Evolutionary conservation across 192 early-diverging fungal genomes (phyloP).

Genomic region (Thoreauomyces humboldtii): DNA sequence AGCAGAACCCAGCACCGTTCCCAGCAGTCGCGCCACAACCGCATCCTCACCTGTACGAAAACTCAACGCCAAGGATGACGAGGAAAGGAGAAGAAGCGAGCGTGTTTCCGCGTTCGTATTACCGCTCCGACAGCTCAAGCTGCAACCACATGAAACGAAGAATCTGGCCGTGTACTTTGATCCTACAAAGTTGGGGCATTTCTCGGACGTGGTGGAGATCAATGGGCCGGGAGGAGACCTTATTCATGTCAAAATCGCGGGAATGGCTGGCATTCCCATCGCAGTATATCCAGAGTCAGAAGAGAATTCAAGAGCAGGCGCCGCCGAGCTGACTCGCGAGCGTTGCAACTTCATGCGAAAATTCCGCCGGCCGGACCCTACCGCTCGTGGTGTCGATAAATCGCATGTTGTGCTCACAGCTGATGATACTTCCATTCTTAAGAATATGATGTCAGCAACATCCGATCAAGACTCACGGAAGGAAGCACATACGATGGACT

Average conservation of each 20-base stretch:
- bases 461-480: conserved; percentile 40
- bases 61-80: neutral
- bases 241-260: conserved; percentile 39
- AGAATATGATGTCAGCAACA: conserved; percentile 55
- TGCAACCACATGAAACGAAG: conserved; percentile 49
- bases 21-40: conserved; percentile 1
- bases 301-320: conserved; percentile 47
- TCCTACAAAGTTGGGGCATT: conserved; percentile 47
- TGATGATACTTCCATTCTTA: conserved; percentile 46
- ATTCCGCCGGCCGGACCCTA: conserved; percentile 32
- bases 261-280: conserved; percentile 58
- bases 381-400: conserved; percentile 31
- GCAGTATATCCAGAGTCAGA: conserved; percentile 54
- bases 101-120: conserved; percentile 36
- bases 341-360: conserved; percentile 57
- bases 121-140: conserved; percentile 24
- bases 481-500: conserved; percentile 55
- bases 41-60: neutral
- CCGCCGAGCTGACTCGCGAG: conserved; percentile 48
- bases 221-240: conserved; percentile 57
- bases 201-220: conserved; percentile 45
- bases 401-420: conserved; percentile 40
- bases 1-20: neutral
- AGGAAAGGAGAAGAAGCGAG: conserved; percentile 10
- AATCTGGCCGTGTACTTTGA: conserved; percentile 49